Evolutionary conservation across 306 rosid genomes (phyloP).

Genomic region (Acacia melanoxylon): DNA sequence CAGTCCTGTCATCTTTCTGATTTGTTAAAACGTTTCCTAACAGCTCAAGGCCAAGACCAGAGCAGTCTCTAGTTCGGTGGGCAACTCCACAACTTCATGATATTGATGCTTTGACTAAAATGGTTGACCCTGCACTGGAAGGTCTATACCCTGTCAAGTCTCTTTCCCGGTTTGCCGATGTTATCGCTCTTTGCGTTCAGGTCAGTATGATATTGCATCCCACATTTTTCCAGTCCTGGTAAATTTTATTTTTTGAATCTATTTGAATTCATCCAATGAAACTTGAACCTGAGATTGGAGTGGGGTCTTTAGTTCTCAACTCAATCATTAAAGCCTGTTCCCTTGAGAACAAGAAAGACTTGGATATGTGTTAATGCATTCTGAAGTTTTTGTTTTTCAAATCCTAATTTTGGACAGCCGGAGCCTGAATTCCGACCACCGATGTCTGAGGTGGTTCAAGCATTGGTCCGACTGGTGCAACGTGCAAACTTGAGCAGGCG

Average conservation of each 20-base stretch:
- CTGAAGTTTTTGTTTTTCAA: not conserved
- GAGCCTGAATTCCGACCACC: constrained; percentile 99
- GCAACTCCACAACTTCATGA: constrained; percentile 98
- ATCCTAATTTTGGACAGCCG: constrained; percentile 49
- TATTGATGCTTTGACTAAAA: constrained; percentile 84
- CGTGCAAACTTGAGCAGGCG: constrained; percentile 98
- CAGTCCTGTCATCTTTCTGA: not conserved
- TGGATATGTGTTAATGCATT: not conserved
- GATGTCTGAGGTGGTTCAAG: constrained; percentile 97
- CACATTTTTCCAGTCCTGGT: not conserved
- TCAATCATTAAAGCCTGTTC: not conserved
- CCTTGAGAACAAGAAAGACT: not conserved
- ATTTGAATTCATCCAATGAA: not conserved
- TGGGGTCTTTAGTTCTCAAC: not conserved
- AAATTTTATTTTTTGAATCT: not conserved
- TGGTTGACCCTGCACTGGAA: constrained; percentile 87
- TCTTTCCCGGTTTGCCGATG: constrained; percentile 95
- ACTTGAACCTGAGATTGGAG: not conserved
- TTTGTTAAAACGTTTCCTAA: constrained; percentile 33
- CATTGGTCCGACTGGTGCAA: constrained; percentile 87
- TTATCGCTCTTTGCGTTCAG: constrained; percentile 95
- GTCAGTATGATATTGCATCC: constrained; percentile 24
- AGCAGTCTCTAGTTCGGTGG: constrained; percentile 96
- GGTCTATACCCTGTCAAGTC: constrained; percentile 95
- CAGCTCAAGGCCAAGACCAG: constrained; percentile 85